Percentiles rank a stretch among this genome's conserved stretches.
Evolutionary conservation across 257 asterid genomes (phyloP).

Genomic region (Galeopsis tetrahit): DNA sequence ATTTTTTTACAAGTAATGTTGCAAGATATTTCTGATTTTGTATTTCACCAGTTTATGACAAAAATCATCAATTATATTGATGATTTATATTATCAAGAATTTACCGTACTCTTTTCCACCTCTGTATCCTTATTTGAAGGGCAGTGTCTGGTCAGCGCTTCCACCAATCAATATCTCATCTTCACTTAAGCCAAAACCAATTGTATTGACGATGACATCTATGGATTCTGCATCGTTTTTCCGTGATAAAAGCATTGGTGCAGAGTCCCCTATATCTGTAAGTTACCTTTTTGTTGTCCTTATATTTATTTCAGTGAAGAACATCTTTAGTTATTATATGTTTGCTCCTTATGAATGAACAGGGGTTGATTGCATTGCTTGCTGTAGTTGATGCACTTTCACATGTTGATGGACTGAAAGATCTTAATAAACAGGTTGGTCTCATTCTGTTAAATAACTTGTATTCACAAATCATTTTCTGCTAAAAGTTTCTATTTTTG

Average conservation of each 20-base stretch:
- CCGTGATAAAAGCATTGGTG: constrained; percentile 92
- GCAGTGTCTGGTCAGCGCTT: constrained; percentile 99
- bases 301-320: constrained; percentile 23
- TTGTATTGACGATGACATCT: constrained; percentile 70
- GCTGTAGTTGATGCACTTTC: constrained; percentile 96
- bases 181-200: constrained; percentile 60
- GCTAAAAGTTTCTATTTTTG: constrained; percentile 19
- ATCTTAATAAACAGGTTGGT: constrained; percentile 81
- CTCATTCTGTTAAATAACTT: constrained; percentile 21
- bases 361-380: constrained; percentile 94
- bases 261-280: constrained; percentile 98
- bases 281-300: constrained; percentile 39
- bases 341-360: constrained; percentile 30
- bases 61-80: constrained; percentile 7
- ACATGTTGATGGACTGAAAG: constrained; percentile 57
- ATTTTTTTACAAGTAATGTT: not conserved
- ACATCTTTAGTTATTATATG: constrained; percentile 16
- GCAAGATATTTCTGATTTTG: constrained; percentile 18
- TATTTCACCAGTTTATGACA: constrained; percentile 9
- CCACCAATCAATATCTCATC: constrained; percentile 71
- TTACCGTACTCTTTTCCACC: constrained; percentile 44
- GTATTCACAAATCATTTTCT: constrained; percentile 19
- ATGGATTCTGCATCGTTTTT: constrained; percentile 98
- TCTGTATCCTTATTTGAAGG: constrained; percentile 66
- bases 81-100: constrained; percentile 19